phyloP scores from a whole-genome alignment of 768 basidiomycete genomes.

The Saitozyma sp. region DNA sequence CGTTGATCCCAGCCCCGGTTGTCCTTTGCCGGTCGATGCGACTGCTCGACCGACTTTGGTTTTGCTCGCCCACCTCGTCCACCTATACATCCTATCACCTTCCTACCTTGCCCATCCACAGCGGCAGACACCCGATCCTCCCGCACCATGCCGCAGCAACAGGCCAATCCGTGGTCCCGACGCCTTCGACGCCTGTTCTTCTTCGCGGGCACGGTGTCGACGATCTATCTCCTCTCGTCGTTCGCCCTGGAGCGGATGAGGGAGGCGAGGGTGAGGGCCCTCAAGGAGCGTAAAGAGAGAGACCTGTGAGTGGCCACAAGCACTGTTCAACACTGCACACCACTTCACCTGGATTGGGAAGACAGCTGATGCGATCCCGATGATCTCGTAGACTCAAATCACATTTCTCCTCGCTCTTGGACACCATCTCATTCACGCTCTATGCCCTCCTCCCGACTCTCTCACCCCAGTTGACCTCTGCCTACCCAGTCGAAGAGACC shows the following conservation, averaged over 20 bases:
- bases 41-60: too few species aligned
- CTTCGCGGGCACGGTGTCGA: slow-evolving; percentile 31
- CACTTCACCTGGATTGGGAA: neutral
- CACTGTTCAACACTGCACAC: neutral
- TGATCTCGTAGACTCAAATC: slow-evolving; percentile 33
- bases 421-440: slow-evolving; percentile 51
- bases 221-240: slow-evolving; percentile 32
- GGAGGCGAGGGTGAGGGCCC: slow-evolving; percentile 28
- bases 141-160: neutral
- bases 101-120: too few species aligned
- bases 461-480: slow-evolving; percentile 35
- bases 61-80: too few species aligned
- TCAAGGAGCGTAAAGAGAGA: slow-evolving; percentile 29
- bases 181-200: slow-evolving; percentile 28
- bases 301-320: slow-evolving; percentile 31
- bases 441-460: slow-evolving; percentile 50
- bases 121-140: too few species aligned
- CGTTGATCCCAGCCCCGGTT: neutral
- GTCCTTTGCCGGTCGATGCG: too few species aligned
- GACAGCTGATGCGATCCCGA: neutral
- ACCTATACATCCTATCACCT: too few species aligned
- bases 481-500: slow-evolving; percentile 42
- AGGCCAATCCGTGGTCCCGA: slow-evolving; percentile 29
- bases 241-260: slow-evolving; percentile 39
- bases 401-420: slow-evolving; percentile 46